Evolutionary conservation across 345 rosid genomes (phyloP).

Genomic region (Pugionium cornutum): DNA sequence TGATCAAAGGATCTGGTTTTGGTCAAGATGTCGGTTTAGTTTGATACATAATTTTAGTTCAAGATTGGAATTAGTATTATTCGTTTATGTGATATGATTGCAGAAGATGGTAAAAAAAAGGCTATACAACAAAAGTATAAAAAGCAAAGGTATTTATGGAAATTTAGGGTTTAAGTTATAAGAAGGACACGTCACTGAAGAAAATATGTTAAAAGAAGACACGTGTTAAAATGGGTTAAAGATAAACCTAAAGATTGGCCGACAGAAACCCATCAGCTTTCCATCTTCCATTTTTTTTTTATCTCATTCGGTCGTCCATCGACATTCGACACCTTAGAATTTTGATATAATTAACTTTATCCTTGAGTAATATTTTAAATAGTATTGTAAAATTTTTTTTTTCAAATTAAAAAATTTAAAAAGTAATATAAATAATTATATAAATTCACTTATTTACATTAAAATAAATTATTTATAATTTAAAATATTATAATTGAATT

Average conservation of each 20-base stretch:
- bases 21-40: not conserved
- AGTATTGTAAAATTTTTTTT: too few species aligned
- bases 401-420: too few species aligned
- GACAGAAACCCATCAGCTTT: slow-evolving; percentile 28
- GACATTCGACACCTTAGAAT: not conserved
- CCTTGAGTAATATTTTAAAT: too few species aligned
- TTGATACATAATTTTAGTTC: too few species aligned
- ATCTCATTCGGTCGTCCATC: slow-evolving; percentile 9
- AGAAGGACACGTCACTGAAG: slow-evolving; percentile 3
- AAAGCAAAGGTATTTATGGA: not conserved
- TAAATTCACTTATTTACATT: too few species aligned
- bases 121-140: not conserved
- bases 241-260: slow-evolving; percentile 32
- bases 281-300: slow-evolving; percentile 17
- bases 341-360: too few species aligned
- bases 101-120: not conserved
- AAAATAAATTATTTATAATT: too few species aligned
- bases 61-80: too few species aligned
- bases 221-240: slow-evolving; percentile 28
- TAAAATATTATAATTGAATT: too few species aligned
- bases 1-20: not conserved
- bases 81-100: too few species aligned
- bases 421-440: too few species aligned
- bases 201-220: not conserved
- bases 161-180: not conserved